Evolutionary conservation across 768 basidiomycete genomes (phyloP), one percentile per base, ranked within the genome.

Genomic region (Lactarius indigo): DNA sequence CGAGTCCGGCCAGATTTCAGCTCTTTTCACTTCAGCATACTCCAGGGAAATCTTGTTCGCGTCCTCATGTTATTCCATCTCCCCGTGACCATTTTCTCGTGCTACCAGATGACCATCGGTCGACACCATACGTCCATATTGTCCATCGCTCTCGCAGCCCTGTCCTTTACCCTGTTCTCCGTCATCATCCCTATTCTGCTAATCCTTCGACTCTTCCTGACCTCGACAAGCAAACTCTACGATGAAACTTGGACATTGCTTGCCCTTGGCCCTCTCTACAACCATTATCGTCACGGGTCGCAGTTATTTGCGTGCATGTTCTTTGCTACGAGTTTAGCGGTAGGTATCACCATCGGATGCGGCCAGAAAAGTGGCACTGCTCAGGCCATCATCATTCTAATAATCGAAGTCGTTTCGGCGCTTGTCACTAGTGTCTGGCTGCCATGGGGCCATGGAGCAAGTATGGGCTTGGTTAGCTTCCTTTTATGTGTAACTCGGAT

Each of bases 381-480:
- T 3, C 97, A 98, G 74, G 90, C 94, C 4, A 87, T 96, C 70
- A 82, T 98, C 62, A 87, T 99, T 69, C 82, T 98, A 31, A 83
- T 97, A 35, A 85, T 94, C 23, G 97, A 99, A 75, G 90, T 99
- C 18, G 82, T 82, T 26, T 88, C 91, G 54, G 92, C 95, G 6
- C 79, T 98, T 65, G 86, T 92, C 31, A 97, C 96, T 37, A 95
- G 92, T 68, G 81, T 96, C 37, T 97, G 94, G 94, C 83, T 97
- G 66, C 96, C 96, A 20, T 99, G 96, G 96, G 94, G 93, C 35
- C 90, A 90, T 61, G 94, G 96, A 1, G 94, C 96, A 2, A 92
- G 94, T 68, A 98, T 98, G 97, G 96, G 96, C 17, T 82, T 95
- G 41, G 89, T 96, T 65, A 94, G 92, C 75, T 98, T 98, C 81